Conservation (phyloP, 345 rosid species). For the Eucalyptus sideroxylon region DNA sequence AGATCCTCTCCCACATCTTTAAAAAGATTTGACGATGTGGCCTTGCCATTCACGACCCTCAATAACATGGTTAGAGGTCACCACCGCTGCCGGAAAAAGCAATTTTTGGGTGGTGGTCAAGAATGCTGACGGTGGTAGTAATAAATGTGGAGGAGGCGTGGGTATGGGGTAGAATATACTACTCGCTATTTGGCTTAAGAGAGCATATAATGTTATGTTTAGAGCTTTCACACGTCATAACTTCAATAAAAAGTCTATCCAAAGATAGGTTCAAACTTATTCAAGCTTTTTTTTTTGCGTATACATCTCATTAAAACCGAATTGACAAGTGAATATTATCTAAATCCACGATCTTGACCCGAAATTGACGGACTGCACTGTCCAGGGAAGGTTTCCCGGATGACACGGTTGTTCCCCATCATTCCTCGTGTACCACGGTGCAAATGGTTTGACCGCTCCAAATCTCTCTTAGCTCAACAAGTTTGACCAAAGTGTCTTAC, state of each 20-base stretch:
- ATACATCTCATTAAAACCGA: background rate
- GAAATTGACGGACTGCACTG: background rate
- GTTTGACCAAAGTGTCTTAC: background rate
- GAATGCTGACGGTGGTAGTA: background rate
- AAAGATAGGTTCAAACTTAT: background rate
- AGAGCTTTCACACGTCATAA: background rate
- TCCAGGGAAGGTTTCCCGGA: background rate
- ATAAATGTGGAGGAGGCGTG: background rate
- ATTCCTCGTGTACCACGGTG: background rate
- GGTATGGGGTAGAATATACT: background rate
- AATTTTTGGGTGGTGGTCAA: background rate
- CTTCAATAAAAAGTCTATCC: background rate
- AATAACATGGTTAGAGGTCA: background rate
- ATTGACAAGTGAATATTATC: background rate
- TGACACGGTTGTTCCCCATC: background rate
- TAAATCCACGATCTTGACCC: background rate
- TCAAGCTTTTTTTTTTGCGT: background rate
- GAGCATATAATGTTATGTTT: too few relatives aligned
- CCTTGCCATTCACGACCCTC: background rate
- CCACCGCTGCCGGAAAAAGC: background rate
- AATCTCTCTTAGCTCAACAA: background rate
- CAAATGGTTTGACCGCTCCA: background rate
- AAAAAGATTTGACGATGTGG: background rate
- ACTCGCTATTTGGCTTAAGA: too few relatives aligned
- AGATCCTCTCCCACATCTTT: background rate